phyloP scores from a whole-genome alignment of 495 filamentous ascomycete species.

The Xylaria curta region DNA sequence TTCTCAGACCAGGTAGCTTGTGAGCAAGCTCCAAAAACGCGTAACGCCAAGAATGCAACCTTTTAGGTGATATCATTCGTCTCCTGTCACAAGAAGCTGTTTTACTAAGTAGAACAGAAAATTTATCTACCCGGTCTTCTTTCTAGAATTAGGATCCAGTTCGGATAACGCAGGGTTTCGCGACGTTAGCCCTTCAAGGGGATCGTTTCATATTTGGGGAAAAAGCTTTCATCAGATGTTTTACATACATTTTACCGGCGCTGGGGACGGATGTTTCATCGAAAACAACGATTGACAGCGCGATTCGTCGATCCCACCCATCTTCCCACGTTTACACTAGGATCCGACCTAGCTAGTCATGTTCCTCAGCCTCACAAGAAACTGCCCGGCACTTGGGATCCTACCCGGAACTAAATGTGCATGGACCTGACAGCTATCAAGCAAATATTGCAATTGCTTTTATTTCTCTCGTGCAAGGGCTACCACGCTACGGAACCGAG shows the following conservation, averaged over 20 bases:
- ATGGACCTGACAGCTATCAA: background rate
- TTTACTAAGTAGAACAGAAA: background rate
- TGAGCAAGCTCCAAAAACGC: background rate
- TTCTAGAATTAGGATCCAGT: background rate
- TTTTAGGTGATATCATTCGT: background rate
- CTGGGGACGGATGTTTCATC: background rate
- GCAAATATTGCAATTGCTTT: background rate
- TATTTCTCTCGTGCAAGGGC: background rate
- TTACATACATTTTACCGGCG: background rate
- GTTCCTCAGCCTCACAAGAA: background rate
- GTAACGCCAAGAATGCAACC: background rate
- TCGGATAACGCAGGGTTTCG: background rate
- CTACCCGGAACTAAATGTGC: constrained; percentile 6
- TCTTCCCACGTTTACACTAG: background rate
- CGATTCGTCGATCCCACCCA: no score
- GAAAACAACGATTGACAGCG: background rate
- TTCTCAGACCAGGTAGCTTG: no score
- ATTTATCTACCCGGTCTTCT: background rate
- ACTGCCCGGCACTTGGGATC: background rate
- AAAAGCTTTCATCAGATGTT: background rate
- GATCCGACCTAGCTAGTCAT: background rate
- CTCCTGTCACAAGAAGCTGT: constrained; percentile 3
- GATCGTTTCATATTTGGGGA: background rate
- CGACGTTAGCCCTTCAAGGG: constrained; percentile 2
- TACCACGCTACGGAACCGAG: background rate